A percentile compares a stretch with the other conserved stretches of the same genome.
phyloP scores from a whole-genome alignment of 306 rosid species.

The Pueraria montana region DNA sequence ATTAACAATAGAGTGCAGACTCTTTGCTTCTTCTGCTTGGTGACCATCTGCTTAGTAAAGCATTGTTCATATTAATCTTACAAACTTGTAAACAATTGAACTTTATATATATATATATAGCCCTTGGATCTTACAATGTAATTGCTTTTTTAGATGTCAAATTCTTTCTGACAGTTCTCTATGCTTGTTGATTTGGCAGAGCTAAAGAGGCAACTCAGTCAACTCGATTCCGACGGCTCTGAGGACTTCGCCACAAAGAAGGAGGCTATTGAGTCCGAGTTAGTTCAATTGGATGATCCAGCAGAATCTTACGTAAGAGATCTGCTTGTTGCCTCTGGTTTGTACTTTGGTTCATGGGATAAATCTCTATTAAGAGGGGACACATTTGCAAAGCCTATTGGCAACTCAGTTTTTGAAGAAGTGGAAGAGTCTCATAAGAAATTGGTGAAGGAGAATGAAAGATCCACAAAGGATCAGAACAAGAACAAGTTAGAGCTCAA shows the following conservation, averaged over 20 bases:
- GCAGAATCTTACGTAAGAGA: conserved; percentile 76
- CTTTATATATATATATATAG: not conserved
- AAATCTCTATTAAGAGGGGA: conserved; percentile 58
- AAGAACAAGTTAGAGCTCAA: conserved; percentile 60
- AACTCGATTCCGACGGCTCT: conserved; percentile 66
- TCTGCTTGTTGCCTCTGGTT: conserved; percentile 77
- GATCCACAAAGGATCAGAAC: conserved; percentile 51
- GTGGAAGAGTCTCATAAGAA: conserved; percentile 74
- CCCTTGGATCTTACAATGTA: not conserved
- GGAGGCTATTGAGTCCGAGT: conserved; percentile 56
- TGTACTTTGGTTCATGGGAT: conserved; percentile 71
- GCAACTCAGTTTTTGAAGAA: conserved; percentile 72
- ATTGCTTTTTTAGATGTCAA: conserved; percentile 17
- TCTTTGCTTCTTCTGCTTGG: not conserved
- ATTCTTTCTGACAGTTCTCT: conserved; percentile 29
- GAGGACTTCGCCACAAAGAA: conserved; percentile 50
- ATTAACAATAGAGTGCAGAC: not conserved
- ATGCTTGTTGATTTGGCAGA: conserved; percentile 55
- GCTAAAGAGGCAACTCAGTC: conserved; percentile 71
- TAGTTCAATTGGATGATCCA: conserved; percentile 62
- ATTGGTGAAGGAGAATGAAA: conserved; percentile 48
- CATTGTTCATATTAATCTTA: conserved; percentile 31
- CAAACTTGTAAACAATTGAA: conserved; percentile 50
- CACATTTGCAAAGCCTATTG: conserved; percentile 60
- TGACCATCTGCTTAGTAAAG: not conserved